Base-by-base conservation (phyloP, 345 rosid species). In the Eucalyptus polybractea region DNA sequence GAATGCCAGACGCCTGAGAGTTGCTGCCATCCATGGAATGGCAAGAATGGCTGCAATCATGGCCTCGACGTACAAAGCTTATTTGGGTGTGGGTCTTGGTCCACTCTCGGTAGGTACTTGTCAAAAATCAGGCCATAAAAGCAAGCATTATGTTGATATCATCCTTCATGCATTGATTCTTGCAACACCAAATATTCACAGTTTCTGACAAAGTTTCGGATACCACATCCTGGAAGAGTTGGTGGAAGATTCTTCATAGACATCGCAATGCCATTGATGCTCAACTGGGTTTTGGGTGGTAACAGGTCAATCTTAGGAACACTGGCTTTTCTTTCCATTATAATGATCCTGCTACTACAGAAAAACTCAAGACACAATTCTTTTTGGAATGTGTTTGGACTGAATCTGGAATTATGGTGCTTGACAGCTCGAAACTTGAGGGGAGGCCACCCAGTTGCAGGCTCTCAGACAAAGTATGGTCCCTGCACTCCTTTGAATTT, bases 51-150 rank as follows among this genome's bases (percentile, higher is more conserved):
- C 99, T 81, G 98, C 99, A 87, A 94, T 95, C 14, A 98, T 98
- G 99, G 99, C 98, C 89, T 96, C 99, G 13, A 95, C 98, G 89
- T 98, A 97, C 92, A 97, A 95, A 93, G 96, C 96, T n/a, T 97
- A 96, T 94, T 90, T 98, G 90, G 99, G 98, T 72, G 98, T 98
- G 89, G 99, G 99, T 87, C 98, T 98, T 86, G 99, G 99, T 89
- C 99, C 98, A 51, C 91, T 97, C 17, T 95, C 97, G 92, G 99
- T 96, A 91, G 62, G 97, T 88, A 31, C 87, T 62, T 49, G 19
- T 89, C 15, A 27, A 69, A 83, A 60, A 7, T 40, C 62, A 19
- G 83, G 83, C 80, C 31, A 87, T 88, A 87, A 37, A 42, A 62
- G 56, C 86, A 67, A 16, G 69, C 58, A 22, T 89, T 47, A 29